phyloP scores from a whole-genome alignment of 192 early-diverging fungal species.

The Dissophora globulifera region DNA sequence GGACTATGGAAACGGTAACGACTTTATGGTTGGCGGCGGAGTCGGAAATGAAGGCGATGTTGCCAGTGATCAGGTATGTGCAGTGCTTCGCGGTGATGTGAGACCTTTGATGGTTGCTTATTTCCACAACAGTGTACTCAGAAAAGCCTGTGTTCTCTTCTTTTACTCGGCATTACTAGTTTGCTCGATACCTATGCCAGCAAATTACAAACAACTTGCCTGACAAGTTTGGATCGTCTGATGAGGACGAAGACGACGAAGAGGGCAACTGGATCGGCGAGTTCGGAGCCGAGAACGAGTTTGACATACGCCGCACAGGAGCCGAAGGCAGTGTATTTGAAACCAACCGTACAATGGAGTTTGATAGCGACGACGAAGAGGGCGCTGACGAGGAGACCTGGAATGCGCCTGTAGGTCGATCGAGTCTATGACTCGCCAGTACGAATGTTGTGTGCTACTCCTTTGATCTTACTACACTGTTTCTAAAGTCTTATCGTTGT shows the following conservation, averaged over 20 bases:
- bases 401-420: constrained; percentile 9
- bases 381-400: constrained; percentile 43
- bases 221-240: constrained; percentile 74
- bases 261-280: constrained; percentile 63
- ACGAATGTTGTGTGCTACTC: too few species aligned
- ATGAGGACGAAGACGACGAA: constrained; percentile 70
- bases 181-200: constrained; percentile 77
- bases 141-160: too few species aligned
- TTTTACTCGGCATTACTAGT: constrained; percentile 56
- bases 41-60: constrained; percentile 67
- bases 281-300: constrained; percentile 44
- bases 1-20: constrained; percentile 64
- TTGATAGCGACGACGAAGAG: constrained; percentile 50
- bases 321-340: constrained; percentile 22
- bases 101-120: too few species aligned
- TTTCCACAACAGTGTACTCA: too few species aligned
- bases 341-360: constrained; percentile 15
- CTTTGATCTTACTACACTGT: background rate
- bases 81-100: background rate
- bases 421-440: too few species aligned
- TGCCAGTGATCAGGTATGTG: constrained; percentile 69
- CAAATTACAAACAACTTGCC: constrained; percentile 78
- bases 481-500: background rate
- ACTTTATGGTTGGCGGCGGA: constrained; percentile 64
- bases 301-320: constrained; percentile 27